Evolutionary conservation across 202 grass and related monocot species (phyloP), one percentile per base, ranked within the genome.

Genomic region (Schoenoplectus tabernaemontani): DNA sequence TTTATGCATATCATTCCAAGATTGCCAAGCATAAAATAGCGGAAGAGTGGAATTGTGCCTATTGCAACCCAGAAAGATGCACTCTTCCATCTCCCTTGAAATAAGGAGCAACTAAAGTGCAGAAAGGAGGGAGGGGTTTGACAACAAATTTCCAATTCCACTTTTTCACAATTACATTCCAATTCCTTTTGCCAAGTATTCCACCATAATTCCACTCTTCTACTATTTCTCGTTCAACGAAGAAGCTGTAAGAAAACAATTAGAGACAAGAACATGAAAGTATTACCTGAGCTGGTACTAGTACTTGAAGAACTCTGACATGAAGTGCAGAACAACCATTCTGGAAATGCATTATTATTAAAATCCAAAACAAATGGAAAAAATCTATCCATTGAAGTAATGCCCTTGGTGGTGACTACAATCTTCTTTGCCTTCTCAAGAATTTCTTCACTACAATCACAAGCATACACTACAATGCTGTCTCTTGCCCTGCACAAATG

Each of bases 391-490:
- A 89, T 84, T 73, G 26, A 20, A 75, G 84, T 80, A 53, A 82
- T 37, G 15, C 54, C 86, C 42, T 83, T 82, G 44, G 82, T 58
- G 76, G 74, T 57, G 64, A 62, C 77, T 57, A 97, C 68, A 84
- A 90, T 87, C 44, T 97, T 91, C 79, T 86, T 92, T 87, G 89
- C 83, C 75, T 78, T 97, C 81, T 86, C 78, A 74, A 97, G 82
- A 51, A 87, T 88, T 65, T 97, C 94, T 89, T 97, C 78, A 84
- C 94, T 97, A 85, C 89, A 97, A 57, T 97, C 91, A 88, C 91
- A 97, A 77, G 87, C 94, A 90, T 90, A 93, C 34, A 97, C 84
- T 82, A 48, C 72, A 26, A 81, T 81, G 79, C 56, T 87, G 81
- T 85, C 82, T 90, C 70, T 87, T 66, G 89, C 87, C 81, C 94